Conservation (phyloP, 2,329 filamentous ascomycete species). For the Lachnum nothofagi region DNA sequence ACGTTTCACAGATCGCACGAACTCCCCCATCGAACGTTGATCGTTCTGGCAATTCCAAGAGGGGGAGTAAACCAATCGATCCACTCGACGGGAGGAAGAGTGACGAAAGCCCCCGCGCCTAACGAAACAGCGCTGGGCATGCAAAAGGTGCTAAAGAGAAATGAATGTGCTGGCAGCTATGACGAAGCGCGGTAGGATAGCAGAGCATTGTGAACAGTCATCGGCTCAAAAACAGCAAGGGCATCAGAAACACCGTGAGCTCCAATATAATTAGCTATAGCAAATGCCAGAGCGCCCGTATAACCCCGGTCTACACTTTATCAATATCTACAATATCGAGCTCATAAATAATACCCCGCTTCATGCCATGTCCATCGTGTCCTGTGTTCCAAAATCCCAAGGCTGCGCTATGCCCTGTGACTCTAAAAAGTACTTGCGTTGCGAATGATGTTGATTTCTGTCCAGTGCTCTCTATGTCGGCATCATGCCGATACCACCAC, state of each 20-base stretch:
- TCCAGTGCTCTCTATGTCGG: constrained; percentile 11
- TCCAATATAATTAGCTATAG: neutral
- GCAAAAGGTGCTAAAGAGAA: too few relatives aligned
- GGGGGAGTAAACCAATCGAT: too few relatives aligned
- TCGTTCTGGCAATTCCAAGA: too few relatives aligned
- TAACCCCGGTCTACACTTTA: neutral
- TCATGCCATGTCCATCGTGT: neutral
- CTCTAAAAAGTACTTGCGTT: neutral
- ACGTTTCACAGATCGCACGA: too few relatives aligned
- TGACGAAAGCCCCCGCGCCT: too few relatives aligned
- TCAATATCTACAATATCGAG: neutral
- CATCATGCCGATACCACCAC: constrained; percentile 10
- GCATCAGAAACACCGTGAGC: neutral
- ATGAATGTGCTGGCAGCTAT: too few relatives aligned
- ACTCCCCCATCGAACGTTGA: too few relatives aligned
- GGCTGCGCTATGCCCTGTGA: neutral
- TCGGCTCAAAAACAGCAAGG: neutral
- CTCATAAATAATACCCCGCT: neutral
- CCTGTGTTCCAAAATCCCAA: neutral
- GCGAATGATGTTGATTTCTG: neutral
- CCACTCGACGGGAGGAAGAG: too few relatives aligned
- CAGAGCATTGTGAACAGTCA: too few relatives aligned
- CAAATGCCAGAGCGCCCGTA: neutral
- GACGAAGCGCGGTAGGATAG: too few relatives aligned
- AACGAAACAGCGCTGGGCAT: too few relatives aligned